Evolutionary conservation across 2,329 filamentous ascomycete species (phyloP).

Genomic region (Didymella pinodella): DNA sequence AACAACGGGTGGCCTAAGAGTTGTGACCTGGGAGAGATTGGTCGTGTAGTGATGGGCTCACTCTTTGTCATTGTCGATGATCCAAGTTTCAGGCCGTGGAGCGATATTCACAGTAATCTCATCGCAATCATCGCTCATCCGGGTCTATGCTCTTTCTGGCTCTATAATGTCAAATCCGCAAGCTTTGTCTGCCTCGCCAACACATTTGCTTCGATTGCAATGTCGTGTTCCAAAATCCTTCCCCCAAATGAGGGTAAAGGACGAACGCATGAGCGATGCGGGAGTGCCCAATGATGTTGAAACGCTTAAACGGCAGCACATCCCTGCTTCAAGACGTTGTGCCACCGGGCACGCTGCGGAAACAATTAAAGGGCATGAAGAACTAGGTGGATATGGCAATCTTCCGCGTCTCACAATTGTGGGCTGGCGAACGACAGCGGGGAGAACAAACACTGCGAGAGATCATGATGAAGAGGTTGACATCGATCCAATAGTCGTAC

Average conservation of each 20-base stretch:
- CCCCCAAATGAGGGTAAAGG: conserved; percentile 14
- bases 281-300: conserved; percentile 10
- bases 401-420: conserved; percentile 21
- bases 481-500: not conserved
- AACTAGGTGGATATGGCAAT: conserved; percentile 14
- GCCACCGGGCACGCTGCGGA: not conserved
- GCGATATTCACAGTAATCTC: conserved; percentile 11
- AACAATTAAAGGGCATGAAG: conserved; percentile 14
- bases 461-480: not conserved
- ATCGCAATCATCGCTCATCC: not conserved
- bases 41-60: not conserved
- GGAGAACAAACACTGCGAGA: conserved; percentile 5
- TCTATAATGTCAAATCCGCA: not conserved
- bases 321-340: conserved; percentile 12
- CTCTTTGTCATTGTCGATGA: not conserved
- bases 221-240: conserved; percentile 1
- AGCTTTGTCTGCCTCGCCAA: not conserved
- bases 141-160: not conserved
- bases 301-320: conserved; percentile 13
- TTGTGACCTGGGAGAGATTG: not conserved
- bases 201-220: not conserved
- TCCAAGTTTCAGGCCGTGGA: not conserved
- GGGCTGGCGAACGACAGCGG: conserved; percentile 10
- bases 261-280: conserved; percentile 13
- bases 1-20: not conserved